These are phyloP conservation scores for Aspergillus carlsbadensis DNA, from an alignment of 495 filamentous ascomycete species.

Conservation along the genomic window DNA sequence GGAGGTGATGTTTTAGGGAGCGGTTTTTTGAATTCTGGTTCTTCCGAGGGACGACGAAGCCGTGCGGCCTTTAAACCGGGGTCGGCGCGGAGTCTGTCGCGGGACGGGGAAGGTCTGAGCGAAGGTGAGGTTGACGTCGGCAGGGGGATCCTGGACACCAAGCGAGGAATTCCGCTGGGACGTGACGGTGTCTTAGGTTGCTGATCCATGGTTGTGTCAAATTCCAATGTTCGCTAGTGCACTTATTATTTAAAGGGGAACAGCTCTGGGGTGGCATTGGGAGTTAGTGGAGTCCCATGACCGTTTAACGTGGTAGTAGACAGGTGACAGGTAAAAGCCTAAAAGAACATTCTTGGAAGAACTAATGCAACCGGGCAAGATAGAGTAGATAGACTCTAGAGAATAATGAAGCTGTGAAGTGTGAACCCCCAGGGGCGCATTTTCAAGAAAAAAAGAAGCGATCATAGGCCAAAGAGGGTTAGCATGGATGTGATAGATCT, in stretches of 20 bases:
- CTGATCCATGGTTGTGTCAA: slow-evolving; percentile 32
- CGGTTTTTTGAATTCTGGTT: slow-evolving; percentile 39
- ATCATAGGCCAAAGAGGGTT: not conserved
- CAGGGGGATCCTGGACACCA: slow-evolving; percentile 41
- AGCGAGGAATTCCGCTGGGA: slow-evolving; percentile 43
- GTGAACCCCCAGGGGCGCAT: slow-evolving; percentile 6
- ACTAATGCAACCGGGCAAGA: not conserved
- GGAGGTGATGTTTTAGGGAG: slow-evolving; percentile 29
- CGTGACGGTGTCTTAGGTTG: slow-evolving; percentile 29
- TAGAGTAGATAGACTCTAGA: not conserved
- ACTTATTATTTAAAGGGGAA: not conserved
- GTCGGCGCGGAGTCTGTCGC: slow-evolving; percentile 43
- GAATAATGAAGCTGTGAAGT: slow-evolving; percentile 4
- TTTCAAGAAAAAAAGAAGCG: not conserved
- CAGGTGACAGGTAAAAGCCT: not conserved
- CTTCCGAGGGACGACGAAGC: slow-evolving; percentile 41
- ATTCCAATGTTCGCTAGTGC: not conserved
- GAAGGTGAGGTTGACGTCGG: slow-evolving; percentile 39
- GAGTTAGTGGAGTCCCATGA: slow-evolving; percentile 9
- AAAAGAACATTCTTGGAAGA: not conserved
- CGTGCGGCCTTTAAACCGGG: slow-evolving; percentile 37
- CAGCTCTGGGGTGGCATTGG: not conserved
- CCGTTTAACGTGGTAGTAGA: not conserved
- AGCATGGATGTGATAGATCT: slow-evolving; percentile 12
- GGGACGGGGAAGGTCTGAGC: slow-evolving; percentile 44